phyloP scores from a whole-genome alignment of 768 basidiomycete genomes.

The Candolleomyces eurysporus region DNA sequence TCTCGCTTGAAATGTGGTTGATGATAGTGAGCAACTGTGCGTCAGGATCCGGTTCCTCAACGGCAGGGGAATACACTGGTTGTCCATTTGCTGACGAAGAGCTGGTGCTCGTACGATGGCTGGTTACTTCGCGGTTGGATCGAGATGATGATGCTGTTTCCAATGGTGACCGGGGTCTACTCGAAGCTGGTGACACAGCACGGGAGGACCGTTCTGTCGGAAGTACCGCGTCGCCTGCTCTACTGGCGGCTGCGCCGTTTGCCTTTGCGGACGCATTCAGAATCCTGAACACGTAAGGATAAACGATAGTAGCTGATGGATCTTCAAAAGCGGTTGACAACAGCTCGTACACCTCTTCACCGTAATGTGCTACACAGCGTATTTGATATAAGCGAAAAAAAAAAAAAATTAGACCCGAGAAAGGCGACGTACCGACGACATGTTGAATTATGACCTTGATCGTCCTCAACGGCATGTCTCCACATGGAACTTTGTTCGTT shows the following conservation, averaged over 20 bases:
- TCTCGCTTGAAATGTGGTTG: slow-evolving; percentile 84
- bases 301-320: slow-evolving; percentile 96
- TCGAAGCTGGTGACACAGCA: slow-evolving; percentile 58
- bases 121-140: slow-evolving; percentile 57
- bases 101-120: slow-evolving; percentile 68
- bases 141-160: slow-evolving; percentile 50
- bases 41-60: slow-evolving; percentile 85
- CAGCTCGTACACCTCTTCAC: slow-evolving; percentile 87
- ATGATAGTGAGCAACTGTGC: slow-evolving; percentile 80
- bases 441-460: slow-evolving; percentile 99
- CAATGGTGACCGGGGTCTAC: slow-evolving; percentile 71
- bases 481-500: slow-evolving; percentile 88
- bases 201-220: slow-evolving; percentile 17
- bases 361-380: slow-evolving; percentile 62
- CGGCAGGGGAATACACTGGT: slow-evolving; percentile 47
- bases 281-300: slow-evolving; percentile 92
- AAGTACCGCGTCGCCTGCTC: slow-evolving; percentile 28
- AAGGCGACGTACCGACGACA: slow-evolving; percentile 74
- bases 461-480: slow-evolving; percentile 96
- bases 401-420: not conserved
- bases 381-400: not conserved
- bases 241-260: slow-evolving; percentile 33
- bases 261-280: slow-evolving; percentile 63
- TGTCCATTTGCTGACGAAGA: slow-evolving; percentile 62
- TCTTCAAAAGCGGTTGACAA: slow-evolving; percentile 90